Evolutionary conservation across 2,329 filamentous ascomycete genomes (phyloP).

Genomic region (Harringtonia aguacate): DNA sequence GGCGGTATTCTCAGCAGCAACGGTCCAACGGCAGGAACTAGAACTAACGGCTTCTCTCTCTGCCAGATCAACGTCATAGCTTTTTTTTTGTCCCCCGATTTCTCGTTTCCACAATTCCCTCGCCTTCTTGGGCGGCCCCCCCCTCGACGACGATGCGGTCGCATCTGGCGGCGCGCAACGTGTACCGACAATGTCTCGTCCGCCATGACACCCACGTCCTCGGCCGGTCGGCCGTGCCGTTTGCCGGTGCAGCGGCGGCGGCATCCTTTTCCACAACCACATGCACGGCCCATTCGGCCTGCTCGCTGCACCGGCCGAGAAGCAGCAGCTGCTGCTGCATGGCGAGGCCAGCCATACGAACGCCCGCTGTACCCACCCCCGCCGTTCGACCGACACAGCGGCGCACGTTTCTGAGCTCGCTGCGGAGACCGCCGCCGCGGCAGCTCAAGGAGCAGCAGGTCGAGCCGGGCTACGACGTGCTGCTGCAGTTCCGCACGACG

Average conservation of each 20-base stretch:
- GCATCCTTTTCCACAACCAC: too few relatives aligned
- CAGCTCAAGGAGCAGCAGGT: slow-evolving; percentile 50
- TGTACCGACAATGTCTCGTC: slow-evolving; percentile 44
- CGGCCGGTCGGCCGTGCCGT: neutral
- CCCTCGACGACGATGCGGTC: slow-evolving; percentile 37
- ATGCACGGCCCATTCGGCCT: too few relatives aligned
- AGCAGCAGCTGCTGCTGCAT: too few relatives aligned
- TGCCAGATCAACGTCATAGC: too few relatives aligned
- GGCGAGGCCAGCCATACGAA: too few relatives aligned
- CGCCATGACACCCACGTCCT: slow-evolving; percentile 16
- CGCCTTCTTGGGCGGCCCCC: neutral
- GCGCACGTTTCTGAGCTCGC: slow-evolving; percentile 47
- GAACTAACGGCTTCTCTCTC: neutral
- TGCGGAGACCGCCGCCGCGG: slow-evolving; percentile 50
- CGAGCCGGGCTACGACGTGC: slow-evolving; percentile 59
- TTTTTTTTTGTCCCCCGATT: neutral
- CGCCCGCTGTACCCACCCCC: too few relatives aligned
- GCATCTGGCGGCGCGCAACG: slow-evolving; percentile 43
- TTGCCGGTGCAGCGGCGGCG: too few relatives aligned
- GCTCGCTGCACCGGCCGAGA: too few relatives aligned
- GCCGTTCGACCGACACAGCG: slow-evolving; percentile 12
- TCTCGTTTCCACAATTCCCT: neutral
- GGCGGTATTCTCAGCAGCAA: neutral
- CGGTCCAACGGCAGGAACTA: neutral
- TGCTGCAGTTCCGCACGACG: slow-evolving; percentile 58